Evolutionary conservation across 1,284 basidiomycete genomes (phyloP), one percentile per base, ranked within the genome.

Genomic region (Irpex lacteus): DNA sequence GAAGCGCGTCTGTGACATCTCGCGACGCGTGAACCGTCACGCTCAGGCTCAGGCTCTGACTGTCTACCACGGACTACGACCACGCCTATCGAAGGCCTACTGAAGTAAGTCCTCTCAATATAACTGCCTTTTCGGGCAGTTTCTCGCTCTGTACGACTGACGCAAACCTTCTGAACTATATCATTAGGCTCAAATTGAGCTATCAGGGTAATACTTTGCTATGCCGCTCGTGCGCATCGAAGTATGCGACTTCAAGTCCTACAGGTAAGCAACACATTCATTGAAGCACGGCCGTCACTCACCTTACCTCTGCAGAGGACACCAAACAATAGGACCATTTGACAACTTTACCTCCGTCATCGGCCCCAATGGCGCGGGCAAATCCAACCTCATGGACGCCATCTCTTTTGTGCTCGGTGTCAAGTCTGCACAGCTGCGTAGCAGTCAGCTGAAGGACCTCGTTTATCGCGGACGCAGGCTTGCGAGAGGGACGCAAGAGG

Each of bases 351-450:
- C 95, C 0, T 96, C 95, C 15, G 87, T 98, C 69, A 98, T 98
- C 71, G 98, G 98, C 26, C 97, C 98, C 54, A 99, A 99, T 90
- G 98, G 98, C 64, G 96, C 96, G 3, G 98, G 98, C 68, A 99
- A 99, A 76, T 97, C 95, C 40, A 99, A 99, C 76, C 87, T 99
- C 67, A 99, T 99, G 98, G 98, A 99, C 76, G 98, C 98, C 63
- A 98, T 99, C 70, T 99, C 98, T 2, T 99, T 99, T 75, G 98
- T 99, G 4, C 88, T 99, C 7, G 97, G 98, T 37, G 92, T 99
- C 57, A 95, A 96, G 80, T 95, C 93, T 63, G 91, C 91, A 1
- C 95, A 98, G 70, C 84, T 99, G 21, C 86, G 98, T 55, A 95
- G 93, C 70, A 94, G 93, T 59, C 96, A 98, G 71, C 83, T 99